Percentiles rank a stretch among this genome's conserved stretches.
These are phyloP conservation scores for Haplosporangium sp. DNA, from an alignment of 371 early-diverging fungal species.

Conservation along the genomic window DNA sequence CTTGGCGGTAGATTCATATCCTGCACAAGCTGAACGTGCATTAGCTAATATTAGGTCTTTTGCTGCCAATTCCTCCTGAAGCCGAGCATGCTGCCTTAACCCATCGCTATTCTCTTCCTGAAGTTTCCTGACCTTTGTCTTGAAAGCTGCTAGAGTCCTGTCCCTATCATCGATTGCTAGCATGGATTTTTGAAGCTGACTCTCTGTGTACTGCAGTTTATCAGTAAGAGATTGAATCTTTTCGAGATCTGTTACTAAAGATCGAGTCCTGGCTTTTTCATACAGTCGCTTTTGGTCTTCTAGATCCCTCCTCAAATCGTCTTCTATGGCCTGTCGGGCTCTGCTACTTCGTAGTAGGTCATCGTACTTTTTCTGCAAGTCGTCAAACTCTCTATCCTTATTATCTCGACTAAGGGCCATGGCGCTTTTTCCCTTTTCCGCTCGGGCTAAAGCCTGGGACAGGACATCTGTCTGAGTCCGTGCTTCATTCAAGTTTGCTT, in stretches of 20 bases:
- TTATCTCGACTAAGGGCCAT: constrained; percentile 1
- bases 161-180: constrained; percentile 14
- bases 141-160: not conserved
- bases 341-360: constrained; percentile 2
- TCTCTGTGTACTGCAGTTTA: not conserved
- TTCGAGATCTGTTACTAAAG: constrained; percentile 14
- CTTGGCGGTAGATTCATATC: constrained; percentile 14
- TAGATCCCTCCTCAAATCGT: constrained; percentile 11
- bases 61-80: constrained; percentile 35
- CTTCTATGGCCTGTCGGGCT: not conserved
- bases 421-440: constrained; percentile 29
- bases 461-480: constrained; percentile 15
- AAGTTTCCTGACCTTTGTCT: constrained; percentile 5
- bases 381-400: constrained; percentile 1
- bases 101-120: constrained; percentile 32
- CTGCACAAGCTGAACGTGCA: constrained; percentile 17
- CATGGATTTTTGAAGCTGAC: not conserved
- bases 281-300: constrained; percentile 9
- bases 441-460: constrained; percentile 15
- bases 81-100: constrained; percentile 8
- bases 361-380: constrained; percentile 2
- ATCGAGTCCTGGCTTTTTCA: constrained; percentile 2
- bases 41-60: constrained; percentile 27
- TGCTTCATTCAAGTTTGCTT: constrained; percentile 17
- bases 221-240: constrained; percentile 8